A percentile compares a stretch with the other conserved stretches of the same genome.
Conservation (phyloP, 768 basidiomycete species). For the Mycena epipterygia region DNA sequence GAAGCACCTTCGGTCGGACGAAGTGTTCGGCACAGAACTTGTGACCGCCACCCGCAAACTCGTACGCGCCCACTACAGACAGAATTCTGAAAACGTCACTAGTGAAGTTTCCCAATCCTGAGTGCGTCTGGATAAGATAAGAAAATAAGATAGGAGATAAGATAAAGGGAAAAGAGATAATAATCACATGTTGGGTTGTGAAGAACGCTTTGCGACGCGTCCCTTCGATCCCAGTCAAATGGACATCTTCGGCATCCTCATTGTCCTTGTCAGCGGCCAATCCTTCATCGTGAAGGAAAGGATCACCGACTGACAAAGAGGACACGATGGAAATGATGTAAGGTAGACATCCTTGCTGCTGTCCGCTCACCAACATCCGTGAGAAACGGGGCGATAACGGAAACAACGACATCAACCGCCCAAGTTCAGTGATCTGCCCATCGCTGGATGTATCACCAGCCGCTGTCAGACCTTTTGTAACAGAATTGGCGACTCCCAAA, state of each 20-base stretch:
- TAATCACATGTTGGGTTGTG: constrained; percentile 79
- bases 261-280: constrained; percentile 42
- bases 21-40: constrained; percentile 92
- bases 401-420: constrained; percentile 93
- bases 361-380: constrained; percentile 95
- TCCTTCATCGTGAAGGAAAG: constrained; percentile 81
- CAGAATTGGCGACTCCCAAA: constrained; percentile 56
- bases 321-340: constrained; percentile 94
- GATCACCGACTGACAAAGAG: constrained; percentile 93
- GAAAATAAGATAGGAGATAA: constrained; percentile 6
- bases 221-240: constrained; percentile 47
- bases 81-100: constrained; percentile 92
- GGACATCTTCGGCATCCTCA: constrained; percentile 45
- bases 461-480: constrained; percentile 37
- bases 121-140: constrained; percentile 69
- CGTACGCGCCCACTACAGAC: constrained; percentile 97
- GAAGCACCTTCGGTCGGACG: constrained; percentile 84
- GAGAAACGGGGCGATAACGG: constrained; percentile 95
- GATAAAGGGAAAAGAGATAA: not conserved
- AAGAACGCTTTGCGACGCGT: constrained; percentile 84
- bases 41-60: constrained; percentile 86
- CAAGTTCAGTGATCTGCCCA: constrained; percentile 87
- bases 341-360: constrained; percentile 85
- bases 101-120: constrained; percentile 80
- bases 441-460: constrained; percentile 50